Percentiles rank a stretch among this genome's conserved stretches.
Conservation (phyloP, 495 filamentous ascomycete genomes). For the Hypoxylon intermedium region DNA sequence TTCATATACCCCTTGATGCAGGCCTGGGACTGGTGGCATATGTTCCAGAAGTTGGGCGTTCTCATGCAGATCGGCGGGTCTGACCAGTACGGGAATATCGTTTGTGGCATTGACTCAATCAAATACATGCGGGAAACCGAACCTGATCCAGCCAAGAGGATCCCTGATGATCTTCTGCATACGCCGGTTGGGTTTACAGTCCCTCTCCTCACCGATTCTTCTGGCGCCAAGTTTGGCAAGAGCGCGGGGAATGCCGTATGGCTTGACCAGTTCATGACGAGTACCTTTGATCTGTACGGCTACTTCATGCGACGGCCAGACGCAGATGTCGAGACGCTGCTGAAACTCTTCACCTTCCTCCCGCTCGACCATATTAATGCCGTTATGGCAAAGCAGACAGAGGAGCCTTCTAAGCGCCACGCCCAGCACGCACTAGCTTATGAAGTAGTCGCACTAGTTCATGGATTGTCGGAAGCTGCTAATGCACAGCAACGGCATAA, state of each 20-base stretch:
- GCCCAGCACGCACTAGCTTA: conserved; percentile 83
- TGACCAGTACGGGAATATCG: conserved; percentile 96
- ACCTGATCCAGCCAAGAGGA: conserved; percentile 42
- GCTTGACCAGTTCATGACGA: conserved; percentile 83
- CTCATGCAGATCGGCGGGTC: conserved; percentile 91
- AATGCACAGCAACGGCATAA: conserved; percentile 65
- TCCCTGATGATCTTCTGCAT: conserved; percentile 38
- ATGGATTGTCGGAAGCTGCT: conserved; percentile 68
- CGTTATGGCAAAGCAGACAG: conserved; percentile 69
- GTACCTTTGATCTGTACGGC: conserved; percentile 81
- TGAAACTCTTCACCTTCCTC: conserved; percentile 92
- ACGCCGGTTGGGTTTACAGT: conserved; percentile 83
- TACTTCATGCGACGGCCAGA: conserved; percentile 89
- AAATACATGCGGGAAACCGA: conserved; percentile 70
- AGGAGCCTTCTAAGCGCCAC: conserved; percentile 69
- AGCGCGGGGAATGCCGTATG: conserved; percentile 93
- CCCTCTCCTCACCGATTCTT: conserved; percentile 83
- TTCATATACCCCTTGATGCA: conserved; percentile 94
- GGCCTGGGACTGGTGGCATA: conserved; percentile 94
- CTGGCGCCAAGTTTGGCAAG: conserved; percentile 93
- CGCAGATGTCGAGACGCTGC: conserved; percentile 74
- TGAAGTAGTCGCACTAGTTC: conserved; percentile 80
- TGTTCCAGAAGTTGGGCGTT: conserved; percentile 68
- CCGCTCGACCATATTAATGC: conserved; percentile 67
- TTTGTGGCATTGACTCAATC: conserved; percentile 85